phyloP scores from a whole-genome alignment of 2,329 filamentous ascomycete genomes.

The Aspergillus cejpii region DNA sequence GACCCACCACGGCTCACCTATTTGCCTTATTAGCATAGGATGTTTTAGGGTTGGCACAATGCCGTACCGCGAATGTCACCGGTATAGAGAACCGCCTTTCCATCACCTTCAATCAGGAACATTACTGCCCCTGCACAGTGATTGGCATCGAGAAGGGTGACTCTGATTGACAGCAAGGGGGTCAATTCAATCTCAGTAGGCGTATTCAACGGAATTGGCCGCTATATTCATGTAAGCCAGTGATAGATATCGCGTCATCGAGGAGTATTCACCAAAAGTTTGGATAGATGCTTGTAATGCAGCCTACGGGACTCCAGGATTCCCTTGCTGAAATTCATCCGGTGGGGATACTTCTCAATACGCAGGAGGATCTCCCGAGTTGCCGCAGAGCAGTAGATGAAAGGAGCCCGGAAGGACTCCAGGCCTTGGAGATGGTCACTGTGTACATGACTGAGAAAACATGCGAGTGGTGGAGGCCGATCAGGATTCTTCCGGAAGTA shows the following conservation, averaged over 20 bases:
- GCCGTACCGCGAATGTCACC: constrained; percentile 65
- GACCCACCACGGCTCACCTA: constrained; percentile 76
- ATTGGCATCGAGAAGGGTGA: constrained; percentile 85
- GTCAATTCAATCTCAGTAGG: constrained; percentile 68
- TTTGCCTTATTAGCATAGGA: constrained; percentile 6
- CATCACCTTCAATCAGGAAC: constrained; percentile 75
- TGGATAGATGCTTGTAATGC: constrained; percentile 69
- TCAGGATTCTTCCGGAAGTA: constrained; percentile 61
- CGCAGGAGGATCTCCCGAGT: constrained; percentile 73
- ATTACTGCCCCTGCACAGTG: constrained; percentile 87
- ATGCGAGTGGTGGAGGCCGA: constrained; percentile 61
- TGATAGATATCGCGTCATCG: background rate
- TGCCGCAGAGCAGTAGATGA: constrained; percentile 83
- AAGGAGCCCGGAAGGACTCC: constrained; percentile 67
- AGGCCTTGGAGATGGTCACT: constrained; percentile 81
- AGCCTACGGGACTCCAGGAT: constrained; percentile 67
- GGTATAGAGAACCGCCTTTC: constrained; percentile 73
- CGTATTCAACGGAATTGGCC: constrained; percentile 73
- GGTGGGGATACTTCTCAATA: constrained; percentile 69
- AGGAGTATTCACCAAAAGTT: constrained; percentile 50
- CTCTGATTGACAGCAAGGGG: constrained; percentile 61
- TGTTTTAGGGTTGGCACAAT: background rate
- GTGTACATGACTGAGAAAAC: constrained; percentile 87
- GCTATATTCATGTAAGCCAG: constrained; percentile 40
- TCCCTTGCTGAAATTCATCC: constrained; percentile 72